phyloP scores from a whole-genome alignment of 345 rosid species.

The Gossypium herbaceum region DNA sequence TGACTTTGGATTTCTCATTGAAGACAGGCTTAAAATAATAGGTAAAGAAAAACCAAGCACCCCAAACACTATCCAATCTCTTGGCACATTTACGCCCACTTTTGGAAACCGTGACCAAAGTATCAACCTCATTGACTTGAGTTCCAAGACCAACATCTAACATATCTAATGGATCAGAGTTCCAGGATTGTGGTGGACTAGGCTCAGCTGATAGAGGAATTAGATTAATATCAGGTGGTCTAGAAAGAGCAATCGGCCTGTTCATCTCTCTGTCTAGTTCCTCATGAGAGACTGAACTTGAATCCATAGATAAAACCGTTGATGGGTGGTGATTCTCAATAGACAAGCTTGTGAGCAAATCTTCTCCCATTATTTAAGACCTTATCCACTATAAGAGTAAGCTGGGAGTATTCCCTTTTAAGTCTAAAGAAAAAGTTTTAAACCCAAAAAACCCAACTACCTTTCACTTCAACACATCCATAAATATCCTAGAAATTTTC shows the following conservation, averaged over 20 bases:
- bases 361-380: slow-evolving; percentile 43
- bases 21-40: slow-evolving; percentile 11
- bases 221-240: slow-evolving; percentile 85
- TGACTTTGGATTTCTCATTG: slow-evolving; percentile 5
- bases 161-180: slow-evolving; percentile 61
- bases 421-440: neutral
- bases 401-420: neutral
- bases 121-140: slow-evolving; percentile 71
- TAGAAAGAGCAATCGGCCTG: slow-evolving; percentile 62
- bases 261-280: slow-evolving; percentile 89
- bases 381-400: neutral
- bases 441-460: neutral
- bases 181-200: slow-evolving; percentile 66
- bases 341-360: slow-evolving; percentile 46
- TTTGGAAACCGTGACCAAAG: slow-evolving; percentile 57
- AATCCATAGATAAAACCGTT: slow-evolving; percentile 91
- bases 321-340: slow-evolving; percentile 97
- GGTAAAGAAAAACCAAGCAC: slow-evolving; percentile 12
- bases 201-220: slow-evolving; percentile 82
- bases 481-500: neutral
- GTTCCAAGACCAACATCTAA: slow-evolving; percentile 77
- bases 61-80: slow-evolving; percentile 16
- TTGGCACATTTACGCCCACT: slow-evolving; percentile 60
- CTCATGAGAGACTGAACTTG: slow-evolving; percentile 82
- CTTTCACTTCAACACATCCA: neutral